phyloP scores from a whole-genome alignment of 2,329 filamentous ascomycete species.

The Reticulascus tulasneorum region DNA sequence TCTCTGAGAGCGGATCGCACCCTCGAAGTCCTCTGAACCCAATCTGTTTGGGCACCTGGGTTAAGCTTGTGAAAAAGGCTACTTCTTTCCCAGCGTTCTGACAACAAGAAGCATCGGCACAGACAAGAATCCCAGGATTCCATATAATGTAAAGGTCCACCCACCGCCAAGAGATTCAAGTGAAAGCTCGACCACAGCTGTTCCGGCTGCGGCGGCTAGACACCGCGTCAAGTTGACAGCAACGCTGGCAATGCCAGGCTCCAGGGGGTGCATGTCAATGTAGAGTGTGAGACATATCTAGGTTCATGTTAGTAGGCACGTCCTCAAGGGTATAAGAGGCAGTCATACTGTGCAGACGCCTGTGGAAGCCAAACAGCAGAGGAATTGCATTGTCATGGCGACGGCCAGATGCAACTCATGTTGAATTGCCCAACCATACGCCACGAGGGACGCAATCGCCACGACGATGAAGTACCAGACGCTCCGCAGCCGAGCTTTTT shows the following conservation, averaged over 20 bases:
- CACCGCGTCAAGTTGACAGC: slow-evolving; percentile 1
- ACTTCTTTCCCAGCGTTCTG: neutral
- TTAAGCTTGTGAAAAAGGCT: too few relatives aligned
- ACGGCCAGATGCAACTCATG: neutral
- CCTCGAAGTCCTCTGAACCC: too few relatives aligned
- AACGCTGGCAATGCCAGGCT: neutral
- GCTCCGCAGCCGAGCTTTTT: slow-evolving; percentile 1
- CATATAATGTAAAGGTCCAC: slow-evolving; percentile 2
- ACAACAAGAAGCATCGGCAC: slow-evolving; percentile 1
- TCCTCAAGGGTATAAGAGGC: neutral
- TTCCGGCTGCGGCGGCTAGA: neutral
- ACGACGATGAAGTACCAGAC: slow-evolving; percentile 1
- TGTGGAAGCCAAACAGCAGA: slow-evolving; percentile 1
- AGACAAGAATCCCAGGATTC: neutral
- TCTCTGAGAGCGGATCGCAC: too few relatives aligned
- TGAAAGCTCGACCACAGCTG: neutral
- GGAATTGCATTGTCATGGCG: slow-evolving; percentile 1
- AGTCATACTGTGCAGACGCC: slow-evolving; percentile 1
- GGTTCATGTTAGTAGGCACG: neutral
- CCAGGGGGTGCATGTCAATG: neutral
- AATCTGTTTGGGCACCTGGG: too few relatives aligned
- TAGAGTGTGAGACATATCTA: slow-evolving; percentile 2
- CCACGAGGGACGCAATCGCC: neutral
- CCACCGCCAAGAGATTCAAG: neutral
- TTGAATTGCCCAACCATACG: slow-evolving; percentile 1